A percentile compares a stretch with the other conserved stretches of the same genome.
These are phyloP conservation scores for Clitopilus passeckerianus DNA, from an alignment of 768 basidiomycete species.

Conservation along the genomic window DNA sequence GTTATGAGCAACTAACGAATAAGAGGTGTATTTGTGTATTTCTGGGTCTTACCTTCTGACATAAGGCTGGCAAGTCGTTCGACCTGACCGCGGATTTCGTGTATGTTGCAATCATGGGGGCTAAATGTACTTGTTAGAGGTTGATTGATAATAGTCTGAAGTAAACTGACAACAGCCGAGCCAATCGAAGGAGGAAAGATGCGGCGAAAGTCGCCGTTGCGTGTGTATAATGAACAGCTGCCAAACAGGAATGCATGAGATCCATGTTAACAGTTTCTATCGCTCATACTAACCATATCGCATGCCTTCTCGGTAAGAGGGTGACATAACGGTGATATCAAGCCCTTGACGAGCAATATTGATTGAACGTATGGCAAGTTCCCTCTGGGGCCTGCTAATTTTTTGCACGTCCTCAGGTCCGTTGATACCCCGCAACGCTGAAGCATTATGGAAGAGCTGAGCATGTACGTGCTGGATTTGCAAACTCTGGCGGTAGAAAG, in stretches of 20 bases:
- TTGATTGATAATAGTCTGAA: neutral
- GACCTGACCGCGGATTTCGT: slow-evolving; percentile 69
- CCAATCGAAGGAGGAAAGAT: slow-evolving; percentile 81
- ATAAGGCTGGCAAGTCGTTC: slow-evolving; percentile 74
- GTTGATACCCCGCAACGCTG: slow-evolving; percentile 75
- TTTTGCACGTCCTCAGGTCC: slow-evolving; percentile 82
- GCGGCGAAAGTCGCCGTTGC: slow-evolving; percentile 93
- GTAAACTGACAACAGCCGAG: slow-evolving; percentile 76
- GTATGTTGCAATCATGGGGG: slow-evolving; percentile 78
- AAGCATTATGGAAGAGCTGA: slow-evolving; percentile 83
- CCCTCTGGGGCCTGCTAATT: slow-evolving; percentile 74
- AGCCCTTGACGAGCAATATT: slow-evolving; percentile 74
- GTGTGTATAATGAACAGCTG: slow-evolving; percentile 88
- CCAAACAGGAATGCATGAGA: slow-evolving; percentile 1
- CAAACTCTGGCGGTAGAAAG: slow-evolving; percentile 83
- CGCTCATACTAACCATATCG: slow-evolving; percentile 63
- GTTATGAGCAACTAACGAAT: neutral
- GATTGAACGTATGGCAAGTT: slow-evolving; percentile 80
- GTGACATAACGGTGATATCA: slow-evolving; percentile 81
- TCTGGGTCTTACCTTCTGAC: slow-evolving; percentile 59
- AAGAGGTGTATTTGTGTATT: neutral
- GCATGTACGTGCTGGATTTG: slow-evolving; percentile 87
- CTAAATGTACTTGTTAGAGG: slow-evolving; percentile 27
- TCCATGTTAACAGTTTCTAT: neutral
- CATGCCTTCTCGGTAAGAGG: slow-evolving; percentile 86